Percentiles rank a stretch among this genome's conserved stretches.
Conservation (phyloP, 2,329 filamentous ascomycete species). For the Colletotrichum truncatum region DNA sequence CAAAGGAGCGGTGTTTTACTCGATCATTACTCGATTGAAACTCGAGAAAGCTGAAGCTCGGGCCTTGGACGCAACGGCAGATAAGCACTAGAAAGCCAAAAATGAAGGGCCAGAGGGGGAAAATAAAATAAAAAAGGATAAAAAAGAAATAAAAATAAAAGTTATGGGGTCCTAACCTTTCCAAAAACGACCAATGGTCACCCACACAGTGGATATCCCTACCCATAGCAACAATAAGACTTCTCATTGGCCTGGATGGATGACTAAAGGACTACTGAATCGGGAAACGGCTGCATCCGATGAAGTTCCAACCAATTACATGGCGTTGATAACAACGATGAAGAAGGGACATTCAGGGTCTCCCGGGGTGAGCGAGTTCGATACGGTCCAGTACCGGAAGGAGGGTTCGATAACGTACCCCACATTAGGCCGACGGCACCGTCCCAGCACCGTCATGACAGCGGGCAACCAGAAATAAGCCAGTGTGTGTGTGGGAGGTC, state of each 20-base stretch:
- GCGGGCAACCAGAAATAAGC: background rate
- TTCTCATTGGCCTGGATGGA: background rate
- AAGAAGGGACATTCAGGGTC: conserved; percentile 28
- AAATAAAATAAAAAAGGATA: background rate
- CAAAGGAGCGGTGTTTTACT: conserved; percentile 41
- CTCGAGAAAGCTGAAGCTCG: conserved; percentile 33
- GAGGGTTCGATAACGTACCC: conserved; percentile 22
- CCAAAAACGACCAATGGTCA: conserved; percentile 20
- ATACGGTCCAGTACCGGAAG: background rate
- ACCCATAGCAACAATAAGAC: background rate
- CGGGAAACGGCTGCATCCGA: conserved; percentile 28
- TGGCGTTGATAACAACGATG: conserved; percentile 21
- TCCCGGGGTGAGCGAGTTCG: conserved; percentile 3
- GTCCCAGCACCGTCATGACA: too few species aligned
- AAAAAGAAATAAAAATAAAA: background rate
- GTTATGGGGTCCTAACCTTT: background rate
- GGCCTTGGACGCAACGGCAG: conserved; percentile 1
- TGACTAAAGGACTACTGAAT: conserved; percentile 11
- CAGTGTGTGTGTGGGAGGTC: background rate
- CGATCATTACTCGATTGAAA: conserved; percentile 59
- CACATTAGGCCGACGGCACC: too few species aligned
- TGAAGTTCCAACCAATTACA: conserved; percentile 5
- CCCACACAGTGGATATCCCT: background rate
- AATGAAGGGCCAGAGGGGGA: background rate
- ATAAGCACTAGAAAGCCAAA: background rate